Evolutionary conservation across 31 red algal genomes (phyloP), one percentile per base, ranked within the genome.

Genomic region (Porphyra umbilicalis): DNA sequence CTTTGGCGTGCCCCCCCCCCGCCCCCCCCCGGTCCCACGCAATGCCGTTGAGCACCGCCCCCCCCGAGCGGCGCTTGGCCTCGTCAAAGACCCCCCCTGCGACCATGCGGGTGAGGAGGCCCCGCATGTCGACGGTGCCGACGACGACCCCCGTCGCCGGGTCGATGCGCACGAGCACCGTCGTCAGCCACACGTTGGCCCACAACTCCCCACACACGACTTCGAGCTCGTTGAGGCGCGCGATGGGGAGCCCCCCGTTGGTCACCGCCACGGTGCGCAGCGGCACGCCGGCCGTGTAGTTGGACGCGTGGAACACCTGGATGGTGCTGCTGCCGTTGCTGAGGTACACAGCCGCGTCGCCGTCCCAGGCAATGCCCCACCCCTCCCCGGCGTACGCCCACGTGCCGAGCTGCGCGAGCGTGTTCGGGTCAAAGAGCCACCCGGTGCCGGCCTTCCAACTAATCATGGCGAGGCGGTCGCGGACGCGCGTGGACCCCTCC

Each of bases 341-440:
- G 81, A 94, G 82, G 42, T 89, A 89, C 32, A 94, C 88, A 38
- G 87, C 85, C 42, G 81, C 85, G 37, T 87, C 88, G 15, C 83
- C 83, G 76, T 90, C 88, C 84, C 87, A 88, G 31, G 80, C 75
- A 10, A 94, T 80, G n/a, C 92, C 92, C 92, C 92, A 94, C 42
- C 92, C 92, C 40, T 94, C 92, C 36, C 92, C 92, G n/a, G 83
- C 82, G 74, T 94, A 94, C 35, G 67, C 35, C 87, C 87, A 89
- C 29, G 86, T 83, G 74, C 84, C 86, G 38, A 82, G 38, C 4
- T 85, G 1, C 36, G 83, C 87, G 76, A 90, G 77, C 16, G 88
- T 87, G 5, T 80, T 85, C 0, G 88, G 87, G 79, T 90, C 87
- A 81, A 90, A 94, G 18, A 83, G 76, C 37, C 88, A 90, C 25